Percentiles rank a stretch among this genome's conserved stretches.
These are phyloP conservation scores for Phytophthora sojae DNA, from an alignment of 352 stramenopile genomes.

Conservation along the genomic window DNA sequence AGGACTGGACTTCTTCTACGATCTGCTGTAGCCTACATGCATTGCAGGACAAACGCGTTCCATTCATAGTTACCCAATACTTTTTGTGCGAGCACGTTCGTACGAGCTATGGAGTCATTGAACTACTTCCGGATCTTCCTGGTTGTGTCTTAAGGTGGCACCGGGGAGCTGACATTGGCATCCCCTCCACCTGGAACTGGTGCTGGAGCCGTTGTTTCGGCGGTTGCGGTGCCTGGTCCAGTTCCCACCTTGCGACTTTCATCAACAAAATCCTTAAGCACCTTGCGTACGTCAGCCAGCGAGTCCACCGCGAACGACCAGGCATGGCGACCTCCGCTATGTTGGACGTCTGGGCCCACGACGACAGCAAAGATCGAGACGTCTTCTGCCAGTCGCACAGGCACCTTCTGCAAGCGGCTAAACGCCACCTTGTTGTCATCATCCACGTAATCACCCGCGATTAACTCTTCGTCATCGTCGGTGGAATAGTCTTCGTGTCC, in stretches of 20 bases:
- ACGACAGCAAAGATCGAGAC: constrained; percentile 79
- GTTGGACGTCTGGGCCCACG: constrained; percentile 70
- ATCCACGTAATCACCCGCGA: constrained; percentile 50
- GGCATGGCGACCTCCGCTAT: constrained; percentile 63
- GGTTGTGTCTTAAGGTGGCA: constrained; percentile 5
- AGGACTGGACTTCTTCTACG: constrained; percentile 85
- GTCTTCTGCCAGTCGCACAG: constrained; percentile 67
- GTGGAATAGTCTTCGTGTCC: constrained; percentile 44
- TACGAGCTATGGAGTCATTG: constrained; percentile 5
- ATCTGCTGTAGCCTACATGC: constrained; percentile 52
- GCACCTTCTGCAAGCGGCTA: constrained; percentile 78
- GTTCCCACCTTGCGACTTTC: constrained; percentile 46
- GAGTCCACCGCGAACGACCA: constrained; percentile 75
- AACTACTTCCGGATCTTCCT: constrained; percentile 7
- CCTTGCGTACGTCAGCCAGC: constrained; percentile 69
- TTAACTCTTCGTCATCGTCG: constrained; percentile 62
- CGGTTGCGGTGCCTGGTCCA: background rate
- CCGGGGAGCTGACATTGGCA: background rate
- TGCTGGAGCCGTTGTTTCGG: constrained; percentile 5
- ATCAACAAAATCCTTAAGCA: constrained; percentile 79
- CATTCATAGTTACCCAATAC: constrained; percentile 13
- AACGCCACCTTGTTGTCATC: constrained; percentile 86
- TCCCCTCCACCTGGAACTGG: constrained; percentile 3
- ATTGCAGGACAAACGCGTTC: background rate
- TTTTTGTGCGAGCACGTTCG: constrained; percentile 12